Evolutionary conservation across 1,139 yeast species (phyloP).

Genomic region (Yamadazyma atmosphaerica): DNA sequence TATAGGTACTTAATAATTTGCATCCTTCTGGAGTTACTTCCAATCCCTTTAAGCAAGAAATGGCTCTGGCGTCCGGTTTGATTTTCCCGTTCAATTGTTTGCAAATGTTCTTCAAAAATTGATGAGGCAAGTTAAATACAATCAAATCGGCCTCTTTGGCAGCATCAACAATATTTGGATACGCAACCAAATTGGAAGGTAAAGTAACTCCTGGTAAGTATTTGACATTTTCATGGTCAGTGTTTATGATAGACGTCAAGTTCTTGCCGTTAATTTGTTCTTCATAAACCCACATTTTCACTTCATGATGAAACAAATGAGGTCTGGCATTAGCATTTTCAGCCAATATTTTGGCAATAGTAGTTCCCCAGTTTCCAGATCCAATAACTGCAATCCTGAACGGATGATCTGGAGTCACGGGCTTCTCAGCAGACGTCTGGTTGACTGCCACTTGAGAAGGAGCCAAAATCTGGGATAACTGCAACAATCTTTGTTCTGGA

Average conservation of each 20-base stretch:
- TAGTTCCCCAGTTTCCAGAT: conserved; percentile 53
- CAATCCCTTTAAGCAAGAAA: conserved; percentile 50
- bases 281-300: conserved; percentile 51
- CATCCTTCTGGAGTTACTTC: conserved; percentile 48
- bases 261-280: conserved; percentile 44
- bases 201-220: conserved; percentile 47
- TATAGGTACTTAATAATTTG: conserved; percentile 43
- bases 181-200: conserved; percentile 44
- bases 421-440: conserved; percentile 15
- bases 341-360: conserved; percentile 48
- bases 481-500: conserved; percentile 39
- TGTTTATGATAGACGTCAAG: conserved; percentile 46
- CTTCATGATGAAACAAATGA: conserved; percentile 36
- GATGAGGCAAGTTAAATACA: conserved; percentile 51
- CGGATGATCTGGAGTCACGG: conserved; percentile 30
- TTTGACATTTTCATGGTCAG: conserved; percentile 45
- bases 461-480: conserved; percentile 35
- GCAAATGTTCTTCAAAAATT: conserved; percentile 43
- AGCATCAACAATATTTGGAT: conserved; percentile 38
- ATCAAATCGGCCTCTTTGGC: conserved; percentile 46
- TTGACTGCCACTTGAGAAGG: conserved; percentile 19
- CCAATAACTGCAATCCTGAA: conserved; percentile 46
- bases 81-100: conserved; percentile 40
- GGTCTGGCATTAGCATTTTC: conserved; percentile 45
- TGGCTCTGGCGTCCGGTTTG: conserved; percentile 41